Evolutionary conservation across 73 alveolate species (phyloP).

Genomic region (Paramecium primaurelia): DNA sequence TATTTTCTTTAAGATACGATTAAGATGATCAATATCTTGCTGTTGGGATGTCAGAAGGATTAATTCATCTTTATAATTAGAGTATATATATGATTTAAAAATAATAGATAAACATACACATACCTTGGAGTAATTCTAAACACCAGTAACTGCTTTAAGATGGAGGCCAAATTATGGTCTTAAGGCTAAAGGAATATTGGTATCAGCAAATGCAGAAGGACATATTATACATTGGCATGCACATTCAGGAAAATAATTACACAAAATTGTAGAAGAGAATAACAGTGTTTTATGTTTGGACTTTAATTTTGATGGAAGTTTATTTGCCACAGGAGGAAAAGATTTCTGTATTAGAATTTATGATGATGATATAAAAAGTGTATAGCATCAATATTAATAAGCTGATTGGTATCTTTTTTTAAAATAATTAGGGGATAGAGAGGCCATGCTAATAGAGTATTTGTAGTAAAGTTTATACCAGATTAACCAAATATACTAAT

Average conservation of each 20-base stretch:
- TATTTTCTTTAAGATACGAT: constrained; percentile 83
- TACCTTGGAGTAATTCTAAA: not conserved
- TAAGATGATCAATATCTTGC: constrained; percentile 84
- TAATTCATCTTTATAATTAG: not conserved
- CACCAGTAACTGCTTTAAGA: constrained; percentile 76
- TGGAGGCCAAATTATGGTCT: constrained; percentile 79
- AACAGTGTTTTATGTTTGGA: constrained; percentile 90
- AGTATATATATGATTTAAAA: not conserved
- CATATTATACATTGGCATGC: constrained; percentile 93
- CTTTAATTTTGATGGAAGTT: constrained; percentile 84
- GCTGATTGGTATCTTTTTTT: constrained; percentile 60
- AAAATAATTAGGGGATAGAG: constrained; percentile 63
- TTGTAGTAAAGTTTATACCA: constrained; percentile 83
- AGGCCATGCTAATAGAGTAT: constrained; percentile 94
- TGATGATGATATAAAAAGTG: constrained; percentile 93
- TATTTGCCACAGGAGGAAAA: constrained; percentile 92
- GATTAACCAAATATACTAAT: constrained; percentile 78
- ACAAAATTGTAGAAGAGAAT: constrained; percentile 77
- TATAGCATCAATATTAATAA: constrained; percentile 69
- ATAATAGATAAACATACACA: not conserved
- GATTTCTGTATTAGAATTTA: constrained; percentile 89
- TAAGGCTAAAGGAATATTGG: constrained; percentile 84
- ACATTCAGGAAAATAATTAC: constrained; percentile 89
- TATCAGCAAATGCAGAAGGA: constrained; percentile 93
- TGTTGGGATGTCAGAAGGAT: constrained; percentile 31